These are phyloP conservation scores for Beauveria sp. DNA, from an alignment of 2,329 filamentous ascomycete genomes.

Conservation along the genomic window DNA sequence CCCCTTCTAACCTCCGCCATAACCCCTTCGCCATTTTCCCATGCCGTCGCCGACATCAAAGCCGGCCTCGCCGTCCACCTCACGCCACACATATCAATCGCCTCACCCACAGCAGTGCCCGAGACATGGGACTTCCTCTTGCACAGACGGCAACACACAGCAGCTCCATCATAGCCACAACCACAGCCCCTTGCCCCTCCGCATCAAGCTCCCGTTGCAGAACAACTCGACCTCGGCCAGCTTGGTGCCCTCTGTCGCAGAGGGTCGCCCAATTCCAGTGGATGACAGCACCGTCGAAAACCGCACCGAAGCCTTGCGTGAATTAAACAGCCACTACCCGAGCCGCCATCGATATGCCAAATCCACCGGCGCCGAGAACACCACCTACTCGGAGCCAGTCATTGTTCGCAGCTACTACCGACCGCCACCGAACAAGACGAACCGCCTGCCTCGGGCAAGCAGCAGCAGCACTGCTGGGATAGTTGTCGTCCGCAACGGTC, in stretches of 20 bases:
- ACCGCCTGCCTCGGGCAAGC: constrained; percentile 18
- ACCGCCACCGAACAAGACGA: constrained; percentile 23
- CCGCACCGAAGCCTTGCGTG: constrained; percentile 52
- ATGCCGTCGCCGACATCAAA: constrained; percentile 2
- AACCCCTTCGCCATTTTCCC: not conserved
- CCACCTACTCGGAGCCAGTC: constrained; percentile 57
- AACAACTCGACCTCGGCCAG: constrained; percentile 45
- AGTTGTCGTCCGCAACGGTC: constrained; percentile 15
- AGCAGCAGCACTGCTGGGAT: constrained; percentile 24
- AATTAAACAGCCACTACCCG: constrained; percentile 51
- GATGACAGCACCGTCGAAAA: constrained; percentile 48
- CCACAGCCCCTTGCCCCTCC: constrained; percentile 34
- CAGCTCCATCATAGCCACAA: not conserved
- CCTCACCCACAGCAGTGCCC: not conserved
- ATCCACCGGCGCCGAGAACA: constrained; percentile 47
- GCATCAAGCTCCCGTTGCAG: constrained; percentile 41
- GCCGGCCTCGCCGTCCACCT: not conserved
- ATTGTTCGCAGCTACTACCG: constrained; percentile 57
- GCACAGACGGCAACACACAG: not conserved
- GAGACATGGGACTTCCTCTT: not conserved
- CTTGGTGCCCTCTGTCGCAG: constrained; percentile 45
- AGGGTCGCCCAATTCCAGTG: constrained; percentile 48
- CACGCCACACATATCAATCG: constrained; percentile 1
- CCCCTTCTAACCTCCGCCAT: not conserved
- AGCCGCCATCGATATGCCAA: constrained; percentile 50